A percentile compares a stretch with the other conserved stretches of the same genome.
Conservation (phyloP, 805 yeast species). For the Myxozyma udenii region DNA sequence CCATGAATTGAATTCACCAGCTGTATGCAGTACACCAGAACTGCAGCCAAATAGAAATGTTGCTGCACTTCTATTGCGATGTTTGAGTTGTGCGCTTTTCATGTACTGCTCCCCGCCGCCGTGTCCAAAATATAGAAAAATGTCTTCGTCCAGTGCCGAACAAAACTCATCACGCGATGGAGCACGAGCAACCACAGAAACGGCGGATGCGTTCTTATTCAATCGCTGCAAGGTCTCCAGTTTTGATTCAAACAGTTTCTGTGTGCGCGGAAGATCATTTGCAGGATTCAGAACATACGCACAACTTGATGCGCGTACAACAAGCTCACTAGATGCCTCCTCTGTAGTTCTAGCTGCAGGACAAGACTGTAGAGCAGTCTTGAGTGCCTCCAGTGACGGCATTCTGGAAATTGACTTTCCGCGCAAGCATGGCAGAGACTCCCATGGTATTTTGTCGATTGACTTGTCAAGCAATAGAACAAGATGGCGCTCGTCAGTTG, state of each 20-base stretch:
- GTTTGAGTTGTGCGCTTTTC: constrained; percentile 47
- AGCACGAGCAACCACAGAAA: constrained; percentile 43
- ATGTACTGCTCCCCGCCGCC: constrained; percentile 93
- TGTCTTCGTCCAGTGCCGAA: constrained; percentile 44
- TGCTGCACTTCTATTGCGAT: constrained; percentile 34
- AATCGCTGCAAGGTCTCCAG: constrained; percentile 42
- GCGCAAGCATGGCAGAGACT: constrained; percentile 59
- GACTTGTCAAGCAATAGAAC: constrained; percentile 66
- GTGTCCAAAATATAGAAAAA: constrained; percentile 85
- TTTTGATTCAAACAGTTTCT: constrained; percentile 48
- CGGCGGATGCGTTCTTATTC: constrained; percentile 41
- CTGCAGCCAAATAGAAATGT: constrained; percentile 81
- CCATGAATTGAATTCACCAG: constrained; percentile 62
- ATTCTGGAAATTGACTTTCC: constrained; percentile 63
- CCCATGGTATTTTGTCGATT: constrained; percentile 87
- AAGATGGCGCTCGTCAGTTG: constrained; percentile 47
- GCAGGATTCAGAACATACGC: constrained; percentile 78
- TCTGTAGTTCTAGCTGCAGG: constrained; percentile 3
- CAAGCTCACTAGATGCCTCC: neutral
- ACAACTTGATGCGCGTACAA: constrained; percentile 36
- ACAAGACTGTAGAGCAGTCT: constrained; percentile 41
- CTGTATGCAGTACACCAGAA: constrained; percentile 61
- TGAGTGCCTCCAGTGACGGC: constrained; percentile 59
- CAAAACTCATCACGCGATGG: constrained; percentile 60
- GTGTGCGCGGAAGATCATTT: constrained; percentile 69